Percentiles rank a stretch among this genome's conserved stretches.
Evolutionary conservation across 2,329 filamentous ascomycete genomes (phyloP).

Genomic region (Trichophyton verrucosum): DNA sequence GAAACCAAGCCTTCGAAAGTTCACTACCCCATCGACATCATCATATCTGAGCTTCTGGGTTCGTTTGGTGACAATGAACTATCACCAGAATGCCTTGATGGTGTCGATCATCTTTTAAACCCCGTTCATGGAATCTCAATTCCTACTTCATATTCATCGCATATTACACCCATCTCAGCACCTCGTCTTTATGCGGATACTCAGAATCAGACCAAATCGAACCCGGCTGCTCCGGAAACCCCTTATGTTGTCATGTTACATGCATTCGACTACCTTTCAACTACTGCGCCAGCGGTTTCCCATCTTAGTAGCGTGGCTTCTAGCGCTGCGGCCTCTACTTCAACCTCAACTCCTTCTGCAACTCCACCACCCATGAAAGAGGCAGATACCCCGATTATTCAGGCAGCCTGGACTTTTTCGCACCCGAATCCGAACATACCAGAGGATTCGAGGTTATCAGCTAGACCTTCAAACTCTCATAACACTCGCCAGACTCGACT

Average conservation of each 20-base stretch:
- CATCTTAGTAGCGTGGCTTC: conserved; percentile 8
- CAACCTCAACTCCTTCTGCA: conserved; percentile 12
- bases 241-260: conserved; percentile 92
- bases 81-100: conserved; percentile 90
- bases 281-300: conserved; percentile 31
- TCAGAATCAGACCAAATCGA: conserved; percentile 46
- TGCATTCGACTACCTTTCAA: conserved; percentile 73
- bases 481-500: conserved; percentile 71
- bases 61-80: conserved; percentile 97
- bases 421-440: conserved; percentile 31
- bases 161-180: conserved; percentile 80
- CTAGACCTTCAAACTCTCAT: conserved; percentile 68
- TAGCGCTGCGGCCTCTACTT: conserved; percentile 5
- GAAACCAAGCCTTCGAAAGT: conserved; percentile 10
- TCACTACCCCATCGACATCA: conserved; percentile 56
- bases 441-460: conserved; percentile 20
- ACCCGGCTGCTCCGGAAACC: conserved; percentile 67
- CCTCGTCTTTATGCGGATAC: conserved; percentile 79
- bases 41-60: conserved; percentile 81
- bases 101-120: conserved; percentile 80
- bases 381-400: conserved; percentile 27
- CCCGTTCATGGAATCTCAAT: conserved; percentile 80
- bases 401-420: conserved; percentile 35
- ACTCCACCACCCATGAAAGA: conserved; percentile 23
- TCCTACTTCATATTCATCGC: conserved; percentile 82